Evolutionary conservation across 768 basidiomycete species (phyloP).

Genomic region (Paxillus involutus): DNA sequence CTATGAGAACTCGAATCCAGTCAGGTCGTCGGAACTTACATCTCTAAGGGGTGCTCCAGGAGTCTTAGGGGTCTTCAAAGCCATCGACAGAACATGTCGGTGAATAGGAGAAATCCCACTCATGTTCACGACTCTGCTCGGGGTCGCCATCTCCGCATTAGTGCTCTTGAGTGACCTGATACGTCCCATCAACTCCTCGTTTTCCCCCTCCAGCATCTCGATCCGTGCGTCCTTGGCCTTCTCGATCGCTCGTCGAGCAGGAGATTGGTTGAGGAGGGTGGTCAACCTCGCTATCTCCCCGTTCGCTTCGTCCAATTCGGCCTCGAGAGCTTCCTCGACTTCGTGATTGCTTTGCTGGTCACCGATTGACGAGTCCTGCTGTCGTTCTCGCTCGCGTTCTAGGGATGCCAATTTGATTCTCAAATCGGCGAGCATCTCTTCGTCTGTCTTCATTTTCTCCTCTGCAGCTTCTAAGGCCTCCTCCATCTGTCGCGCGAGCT

Average conservation of each 20-base stretch:
- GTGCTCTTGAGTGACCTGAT: conserved; percentile 58
- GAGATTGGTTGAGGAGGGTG: conserved; percentile 66
- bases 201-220: conserved; percentile 73
- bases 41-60: conserved; percentile 79
- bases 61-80: conserved; percentile 68
- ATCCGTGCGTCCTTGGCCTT: conserved; percentile 75
- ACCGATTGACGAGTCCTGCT: conserved; percentile 23
- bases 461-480: conserved; percentile 76
- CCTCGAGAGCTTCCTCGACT: conserved; percentile 60
- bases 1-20: conserved; percentile 7
- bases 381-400: conserved; percentile 56
- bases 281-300: conserved; percentile 71
- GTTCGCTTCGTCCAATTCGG: conserved; percentile 75
- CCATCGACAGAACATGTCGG: conserved; percentile 68
- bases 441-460: conserved; percentile 64
- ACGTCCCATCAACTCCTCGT: conserved; percentile 72
- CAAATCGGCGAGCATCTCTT: conserved; percentile 50
- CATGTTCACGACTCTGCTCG: conserved; percentile 51
- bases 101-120: conserved; percentile 78
- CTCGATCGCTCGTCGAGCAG: conserved; percentile 74
- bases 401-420: conserved; percentile 49
- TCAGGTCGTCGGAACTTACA: conserved; percentile 40
- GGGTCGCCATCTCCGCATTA: conserved; percentile 54
- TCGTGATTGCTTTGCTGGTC: conserved; percentile 45
- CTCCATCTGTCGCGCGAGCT: conserved; percentile 68